phyloP scores from a whole-genome alignment of 768 basidiomycete species.

The Lentinula raphanica region DNA sequence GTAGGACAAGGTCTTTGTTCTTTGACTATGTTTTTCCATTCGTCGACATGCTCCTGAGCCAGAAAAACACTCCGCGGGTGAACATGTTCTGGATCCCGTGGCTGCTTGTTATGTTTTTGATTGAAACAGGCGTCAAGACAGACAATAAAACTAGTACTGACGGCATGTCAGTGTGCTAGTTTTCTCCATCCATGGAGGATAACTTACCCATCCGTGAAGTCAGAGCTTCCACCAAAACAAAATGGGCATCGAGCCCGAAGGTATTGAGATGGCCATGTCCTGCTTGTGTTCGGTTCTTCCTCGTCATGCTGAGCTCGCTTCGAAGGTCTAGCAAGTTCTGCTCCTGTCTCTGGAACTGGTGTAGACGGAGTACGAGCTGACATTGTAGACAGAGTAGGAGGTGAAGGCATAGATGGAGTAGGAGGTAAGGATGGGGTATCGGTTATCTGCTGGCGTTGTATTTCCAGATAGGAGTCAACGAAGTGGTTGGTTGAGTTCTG shows the following conservation, averaged over 20 bases:
- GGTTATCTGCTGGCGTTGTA: too few species aligned
- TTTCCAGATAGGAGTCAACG: not conserved
- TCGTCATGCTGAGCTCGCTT: not conserved
- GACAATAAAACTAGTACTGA: constrained; percentile 21
- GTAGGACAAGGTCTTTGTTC: not conserved
- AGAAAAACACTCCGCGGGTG: constrained; percentile 21
- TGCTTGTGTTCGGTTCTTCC: not conserved
- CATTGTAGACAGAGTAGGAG: not conserved
- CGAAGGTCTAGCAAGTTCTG: not conserved
- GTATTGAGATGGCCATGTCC: constrained; percentile 16
- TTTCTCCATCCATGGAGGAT: constrained; percentile 1
- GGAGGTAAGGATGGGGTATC: too few species aligned
- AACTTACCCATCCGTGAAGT: constrained; percentile 10
- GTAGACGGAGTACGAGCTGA: not conserved
- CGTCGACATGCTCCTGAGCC: constrained; percentile 12
- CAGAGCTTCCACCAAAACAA: constrained; percentile 20
- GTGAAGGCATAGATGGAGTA: too few species aligned
- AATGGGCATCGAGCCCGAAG: constrained; percentile 19
- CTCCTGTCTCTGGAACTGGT: not conserved
- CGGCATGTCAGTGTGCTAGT: not conserved
- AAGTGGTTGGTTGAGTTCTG: not conserved
- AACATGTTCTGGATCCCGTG: constrained; percentile 11
- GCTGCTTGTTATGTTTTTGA: constrained; percentile 22
- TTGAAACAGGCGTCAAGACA: constrained; percentile 30
- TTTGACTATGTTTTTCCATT: constrained; percentile 17